Conservation (phyloP, 148 eudicot genomes). For the Tetragonia tetragonoides region DNA sequence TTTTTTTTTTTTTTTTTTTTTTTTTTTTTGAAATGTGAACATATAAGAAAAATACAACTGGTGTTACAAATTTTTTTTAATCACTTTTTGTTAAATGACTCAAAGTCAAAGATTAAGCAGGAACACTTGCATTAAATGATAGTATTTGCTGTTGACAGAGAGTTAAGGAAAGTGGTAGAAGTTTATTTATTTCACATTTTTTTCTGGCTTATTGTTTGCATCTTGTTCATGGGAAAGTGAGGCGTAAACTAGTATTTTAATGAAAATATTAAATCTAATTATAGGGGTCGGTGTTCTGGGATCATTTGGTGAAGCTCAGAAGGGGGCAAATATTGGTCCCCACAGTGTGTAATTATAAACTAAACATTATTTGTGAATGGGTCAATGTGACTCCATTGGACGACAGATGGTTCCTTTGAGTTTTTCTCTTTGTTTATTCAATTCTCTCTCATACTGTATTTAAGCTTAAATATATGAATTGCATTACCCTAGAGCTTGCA, state of each 20-base stretch:
- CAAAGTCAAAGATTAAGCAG: constrained; percentile 24
- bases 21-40: neutral
- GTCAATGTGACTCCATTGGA: constrained; percentile 6
- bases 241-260: constrained; percentile 1
- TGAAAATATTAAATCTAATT: neutral
- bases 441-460: neutral
- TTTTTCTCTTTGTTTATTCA: neutral
- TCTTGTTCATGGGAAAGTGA: constrained; percentile 28
- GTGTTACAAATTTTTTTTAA: neutral
- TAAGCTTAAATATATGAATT: neutral
- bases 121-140: neutral
- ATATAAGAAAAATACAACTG: neutral
- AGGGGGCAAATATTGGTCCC: constrained; percentile 15
- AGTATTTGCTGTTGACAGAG: constrained; percentile 16
- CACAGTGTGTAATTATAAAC: neutral
- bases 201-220: neutral
- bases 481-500: neutral
- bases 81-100: neutral
- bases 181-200: neutral
- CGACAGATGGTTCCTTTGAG: constrained; percentile 1
- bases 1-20: neutral
- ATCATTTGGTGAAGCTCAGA: constrained; percentile 17
- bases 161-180: constrained; percentile 12
- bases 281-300: constrained; percentile 20
- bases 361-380: neutral